These are phyloP conservation scores for Suillus cothurnatus DNA, from an alignment of 768 basidiomycete species.

Conservation along the genomic window DNA sequence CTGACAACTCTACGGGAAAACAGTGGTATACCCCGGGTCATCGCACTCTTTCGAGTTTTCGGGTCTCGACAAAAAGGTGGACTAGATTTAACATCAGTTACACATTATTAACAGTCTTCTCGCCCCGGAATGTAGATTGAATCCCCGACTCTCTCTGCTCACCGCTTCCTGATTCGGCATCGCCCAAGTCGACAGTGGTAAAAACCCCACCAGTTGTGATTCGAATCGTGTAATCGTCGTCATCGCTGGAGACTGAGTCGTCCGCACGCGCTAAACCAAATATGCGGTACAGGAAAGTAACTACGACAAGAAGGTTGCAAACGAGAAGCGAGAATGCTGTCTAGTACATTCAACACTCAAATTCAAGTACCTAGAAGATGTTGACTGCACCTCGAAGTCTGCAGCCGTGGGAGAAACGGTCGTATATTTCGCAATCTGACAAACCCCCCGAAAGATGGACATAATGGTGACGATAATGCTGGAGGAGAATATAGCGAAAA, in stretches of 20 bases:
- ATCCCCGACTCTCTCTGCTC: neutral
- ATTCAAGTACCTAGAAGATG: neutral
- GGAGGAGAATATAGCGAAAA: constrained; percentile 8
- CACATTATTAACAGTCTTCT: neutral
- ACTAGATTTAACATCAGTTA: neutral
- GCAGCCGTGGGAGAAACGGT: neutral
- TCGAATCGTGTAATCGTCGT: constrained; percentile 5
- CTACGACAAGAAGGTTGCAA: constrained; percentile 3
- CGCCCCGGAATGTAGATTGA: neutral
- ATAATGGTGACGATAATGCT: neutral
- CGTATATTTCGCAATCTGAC: neutral
- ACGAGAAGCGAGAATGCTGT: neutral
- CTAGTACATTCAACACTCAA: neutral
- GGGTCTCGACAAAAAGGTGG: neutral
- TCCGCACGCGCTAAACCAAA: neutral
- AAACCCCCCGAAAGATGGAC: constrained; percentile 5
- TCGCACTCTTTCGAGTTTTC: neutral
- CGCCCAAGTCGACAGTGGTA: neutral
- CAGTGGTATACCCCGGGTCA: neutral
- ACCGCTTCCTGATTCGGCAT: neutral
- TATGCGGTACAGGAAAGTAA: constrained; percentile 4
- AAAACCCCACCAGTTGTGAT: neutral
- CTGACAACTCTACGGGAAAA: neutral
- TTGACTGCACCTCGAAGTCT: constrained; percentile 7
- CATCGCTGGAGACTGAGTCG: neutral